phyloP scores from a whole-genome alignment of 441 rosid genomes.

The Euphorbia celastroides region DNA sequence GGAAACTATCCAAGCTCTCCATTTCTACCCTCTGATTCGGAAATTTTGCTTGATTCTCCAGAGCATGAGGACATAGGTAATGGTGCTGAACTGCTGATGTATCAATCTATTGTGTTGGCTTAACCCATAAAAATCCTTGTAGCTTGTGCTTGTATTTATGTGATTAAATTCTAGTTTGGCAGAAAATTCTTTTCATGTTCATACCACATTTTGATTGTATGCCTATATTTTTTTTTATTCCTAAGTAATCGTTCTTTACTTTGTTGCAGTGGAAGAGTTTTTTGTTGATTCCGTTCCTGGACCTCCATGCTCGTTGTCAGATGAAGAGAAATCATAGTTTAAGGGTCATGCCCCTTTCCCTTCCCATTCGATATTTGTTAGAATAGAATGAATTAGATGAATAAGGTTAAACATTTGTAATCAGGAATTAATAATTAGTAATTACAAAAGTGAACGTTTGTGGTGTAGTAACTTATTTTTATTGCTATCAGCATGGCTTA shows the following conservation, averaged over 20 bases:
- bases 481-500: conserved; percentile 13
- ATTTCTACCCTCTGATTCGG: conserved; percentile 92
- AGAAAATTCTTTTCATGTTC: background rate
- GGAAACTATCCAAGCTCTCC: conserved; percentile 94
- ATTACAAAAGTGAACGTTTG: conserved; percentile 17
- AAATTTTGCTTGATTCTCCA: conserved; percentile 89
- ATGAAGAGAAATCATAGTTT: conserved; percentile 62
- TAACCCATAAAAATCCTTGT: background rate
- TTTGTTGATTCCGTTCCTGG: conserved; percentile 85
- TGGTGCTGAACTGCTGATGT: background rate
- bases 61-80: conserved; percentile 89
- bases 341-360: conserved; percentile 24
- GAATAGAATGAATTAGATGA: conserved; percentile 31
- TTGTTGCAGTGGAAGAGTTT: conserved; percentile 70
- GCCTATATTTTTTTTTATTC: background rate
- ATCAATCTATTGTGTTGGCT: background rate
- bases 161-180: background rate
- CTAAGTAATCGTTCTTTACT: conserved; percentile 11
- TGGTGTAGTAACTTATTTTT: conserved; percentile 21
- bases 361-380: conserved; percentile 21
- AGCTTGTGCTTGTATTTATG: background rate
- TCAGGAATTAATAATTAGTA: conserved; percentile 20
- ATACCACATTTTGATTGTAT: background rate
- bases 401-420: conserved; percentile 29
- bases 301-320: conserved; percentile 62